Conservation (phyloP, 495 filamentous ascomycete genomes). For the Neurospora sp. region DNA sequence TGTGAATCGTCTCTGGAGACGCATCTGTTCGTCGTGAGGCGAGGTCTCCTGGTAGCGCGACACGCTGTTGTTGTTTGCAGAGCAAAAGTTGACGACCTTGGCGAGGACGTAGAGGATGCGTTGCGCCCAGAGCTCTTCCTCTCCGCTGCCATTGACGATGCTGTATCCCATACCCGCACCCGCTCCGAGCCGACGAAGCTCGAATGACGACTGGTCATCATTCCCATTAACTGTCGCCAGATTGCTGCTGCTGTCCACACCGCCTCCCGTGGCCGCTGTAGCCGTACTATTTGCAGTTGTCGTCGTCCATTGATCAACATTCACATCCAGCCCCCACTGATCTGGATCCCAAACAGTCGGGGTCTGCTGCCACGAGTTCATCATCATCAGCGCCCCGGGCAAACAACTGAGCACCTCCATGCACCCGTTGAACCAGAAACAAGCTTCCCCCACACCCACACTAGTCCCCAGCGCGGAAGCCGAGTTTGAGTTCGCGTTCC, state of each 20-base stretch:
- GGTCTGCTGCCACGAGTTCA: slow-evolving; percentile 21
- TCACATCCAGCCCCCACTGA: slow-evolving; percentile 82
- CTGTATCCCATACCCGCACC: background rate
- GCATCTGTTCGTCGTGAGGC: slow-evolving; percentile 50
- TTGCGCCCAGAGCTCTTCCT: slow-evolving; percentile 85
- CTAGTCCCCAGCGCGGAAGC: background rate
- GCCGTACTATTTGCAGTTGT: background rate
- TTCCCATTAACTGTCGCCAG: slow-evolving; percentile 33
- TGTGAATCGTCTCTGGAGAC: slow-evolving; percentile 51
- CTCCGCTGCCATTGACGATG: slow-evolving; percentile 47
- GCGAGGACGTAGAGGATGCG: slow-evolving; percentile 84
- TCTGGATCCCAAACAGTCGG: slow-evolving; percentile 72
- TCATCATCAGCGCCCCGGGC: background rate
- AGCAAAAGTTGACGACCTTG: slow-evolving; percentile 77
- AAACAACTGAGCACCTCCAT: slow-evolving; percentile 86
- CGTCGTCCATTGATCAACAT: slow-evolving; percentile 38
- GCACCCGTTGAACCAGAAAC: slow-evolving; percentile 89
- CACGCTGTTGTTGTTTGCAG: slow-evolving; percentile 31
- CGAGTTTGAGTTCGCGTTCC: slow-evolving; percentile 58
- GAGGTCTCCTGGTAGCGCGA: slow-evolving; percentile 49
- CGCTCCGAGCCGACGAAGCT: slow-evolving; percentile 57
- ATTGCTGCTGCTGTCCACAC: background rate
- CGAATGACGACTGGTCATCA: slow-evolving; percentile 49
- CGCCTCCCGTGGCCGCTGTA: background rate
- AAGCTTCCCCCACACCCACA: slow-evolving; percentile 68